phyloP scores from a whole-genome alignment of 768 basidiomycete species.

The Naganishia friedmannii region DNA sequence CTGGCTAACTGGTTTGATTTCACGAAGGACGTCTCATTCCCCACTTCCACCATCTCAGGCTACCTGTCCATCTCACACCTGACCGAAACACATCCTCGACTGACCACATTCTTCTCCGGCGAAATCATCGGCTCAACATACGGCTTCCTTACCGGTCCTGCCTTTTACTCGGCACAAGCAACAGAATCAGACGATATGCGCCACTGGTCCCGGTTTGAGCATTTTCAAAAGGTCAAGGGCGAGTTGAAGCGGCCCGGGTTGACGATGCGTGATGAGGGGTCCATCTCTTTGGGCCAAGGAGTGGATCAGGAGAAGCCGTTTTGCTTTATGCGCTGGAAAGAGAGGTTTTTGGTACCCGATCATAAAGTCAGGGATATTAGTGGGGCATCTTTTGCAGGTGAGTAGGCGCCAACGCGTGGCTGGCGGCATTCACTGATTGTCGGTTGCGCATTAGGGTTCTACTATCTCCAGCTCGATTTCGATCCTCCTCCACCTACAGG shows the following conservation, averaged over 20 bases:
- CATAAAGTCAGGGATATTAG: slow-evolving; percentile 89
- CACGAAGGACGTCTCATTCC: slow-evolving; percentile 78
- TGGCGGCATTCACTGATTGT: background rate
- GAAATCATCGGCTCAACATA: slow-evolving; percentile 88
- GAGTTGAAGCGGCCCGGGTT: slow-evolving; percentile 74
- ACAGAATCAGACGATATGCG: slow-evolving; percentile 85
- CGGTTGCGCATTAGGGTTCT: slow-evolving; percentile 21
- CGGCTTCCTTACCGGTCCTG: slow-evolving; percentile 78
- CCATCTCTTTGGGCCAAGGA: slow-evolving; percentile 25
- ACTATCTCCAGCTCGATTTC: slow-evolving; percentile 29
- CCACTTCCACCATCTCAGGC: slow-evolving; percentile 79
- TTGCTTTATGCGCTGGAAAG: slow-evolving; percentile 96
- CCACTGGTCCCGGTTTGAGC: slow-evolving; percentile 91
- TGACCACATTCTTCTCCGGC: slow-evolving; percentile 94
- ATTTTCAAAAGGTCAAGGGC: slow-evolving; percentile 74
- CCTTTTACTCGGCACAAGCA: slow-evolving; percentile 54
- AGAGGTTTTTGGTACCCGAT: slow-evolving; percentile 91
- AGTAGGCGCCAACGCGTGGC: slow-evolving; percentile 52
- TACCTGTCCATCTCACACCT: slow-evolving; percentile 89
- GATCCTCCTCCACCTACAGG: slow-evolving; percentile 20
- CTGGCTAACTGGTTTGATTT: background rate
- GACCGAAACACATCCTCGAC: slow-evolving; percentile 89
- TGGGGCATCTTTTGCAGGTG: slow-evolving; percentile 83
- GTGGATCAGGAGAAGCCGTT: slow-evolving; percentile 45
- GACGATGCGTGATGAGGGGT: slow-evolving; percentile 60